Base-by-base conservation (phyloP, 78 protist species). In the Dictyostelium intermedium region DNA sequence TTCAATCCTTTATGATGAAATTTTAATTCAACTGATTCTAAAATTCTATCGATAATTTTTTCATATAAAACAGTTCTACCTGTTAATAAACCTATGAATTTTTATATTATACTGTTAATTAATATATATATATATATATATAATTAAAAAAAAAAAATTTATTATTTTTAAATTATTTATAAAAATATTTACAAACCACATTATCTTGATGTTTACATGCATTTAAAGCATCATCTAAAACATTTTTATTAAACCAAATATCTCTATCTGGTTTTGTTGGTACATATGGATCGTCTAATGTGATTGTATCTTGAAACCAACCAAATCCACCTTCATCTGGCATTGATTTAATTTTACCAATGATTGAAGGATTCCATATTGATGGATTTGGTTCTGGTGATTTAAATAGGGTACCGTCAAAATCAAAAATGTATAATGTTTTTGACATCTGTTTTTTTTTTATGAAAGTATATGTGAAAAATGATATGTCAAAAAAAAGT, bases 381-480 rank as follows among this genome's bases (percentile, higher is more conserved):
- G 66, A 16, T 80, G 93, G 93, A 80, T 89, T 89, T 63, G 93
- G 93, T 47, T 89, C 93, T 66, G 93, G 93, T 69, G 93, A 89
- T 63, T 80, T 89, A 84, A 89, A 89, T 27, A 89, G 7, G 4
- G 93, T 89, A 11, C 93, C 86, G 80, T 89, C 93, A 25, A 89
- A 89, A 80, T 89, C 93, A 30, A 80, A 89, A 1, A 89, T 89
- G 66, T 89, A 50, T 23, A 89, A 69, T n/a, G 34, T 69, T 32
- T 79, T 35, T 32, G 41, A 27, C 41, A 18, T 84, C 61, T 30
- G 16, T 60, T 30, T 11, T 43, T 16, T 34, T 45, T 78, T 5
- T 73, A 1, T 32, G 7, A n/a, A n/a, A n/a, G n/a, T n/a, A n/a
- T n/a, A n/a, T n/a, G n/a, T n/a, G n/a, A n/a, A n/a, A n/a, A n/a